Conservation (phyloP, 805 yeast genomes). For the Groenewaldozyma salmanticensis region DNA sequence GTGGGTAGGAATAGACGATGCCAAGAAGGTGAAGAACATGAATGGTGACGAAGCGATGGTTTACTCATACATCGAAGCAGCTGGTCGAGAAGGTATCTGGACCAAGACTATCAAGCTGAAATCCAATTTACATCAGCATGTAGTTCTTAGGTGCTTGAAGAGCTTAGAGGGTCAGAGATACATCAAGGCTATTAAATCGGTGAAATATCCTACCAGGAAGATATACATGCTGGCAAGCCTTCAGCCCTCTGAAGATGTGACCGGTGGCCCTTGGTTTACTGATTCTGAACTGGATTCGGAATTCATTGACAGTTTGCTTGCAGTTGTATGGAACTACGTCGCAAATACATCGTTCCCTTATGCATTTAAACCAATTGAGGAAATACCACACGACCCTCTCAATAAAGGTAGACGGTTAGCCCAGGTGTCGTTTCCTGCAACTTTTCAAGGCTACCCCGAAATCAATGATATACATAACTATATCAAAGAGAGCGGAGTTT, state of each 20-base stretch:
- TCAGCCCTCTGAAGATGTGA: conserved; percentile 90
- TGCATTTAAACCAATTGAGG: conserved; percentile 34
- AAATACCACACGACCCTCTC: conserved; percentile 23
- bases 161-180: conserved; percentile 68
- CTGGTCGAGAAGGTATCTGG: conserved; percentile 96
- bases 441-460: conserved; percentile 55
- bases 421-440: conserved; percentile 44
- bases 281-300: conserved; percentile 92
- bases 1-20: conserved; percentile 64
- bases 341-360: conserved; percentile 69
- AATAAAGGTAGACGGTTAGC: background rate
- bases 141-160: conserved; percentile 77
- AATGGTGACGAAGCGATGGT: conserved; percentile 81
- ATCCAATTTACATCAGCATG: conserved; percentile 83
- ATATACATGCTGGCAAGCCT: conserved; percentile 90
- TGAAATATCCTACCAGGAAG: conserved; percentile 84
- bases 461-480: conserved; percentile 68
- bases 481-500: conserved; percentile 60
- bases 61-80: conserved; percentile 82
- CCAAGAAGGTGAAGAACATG: conserved; percentile 69
- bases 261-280: conserved; percentile 99
- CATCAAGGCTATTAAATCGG: conserved; percentile 84
- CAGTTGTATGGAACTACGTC: conserved; percentile 81
- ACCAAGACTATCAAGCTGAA: conserved; percentile 81
- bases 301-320: conserved; percentile 73